These are phyloP conservation scores for Chloropicon primus DNA, from an alignment of 139 green algal species.

Conservation along the genomic window DNA sequence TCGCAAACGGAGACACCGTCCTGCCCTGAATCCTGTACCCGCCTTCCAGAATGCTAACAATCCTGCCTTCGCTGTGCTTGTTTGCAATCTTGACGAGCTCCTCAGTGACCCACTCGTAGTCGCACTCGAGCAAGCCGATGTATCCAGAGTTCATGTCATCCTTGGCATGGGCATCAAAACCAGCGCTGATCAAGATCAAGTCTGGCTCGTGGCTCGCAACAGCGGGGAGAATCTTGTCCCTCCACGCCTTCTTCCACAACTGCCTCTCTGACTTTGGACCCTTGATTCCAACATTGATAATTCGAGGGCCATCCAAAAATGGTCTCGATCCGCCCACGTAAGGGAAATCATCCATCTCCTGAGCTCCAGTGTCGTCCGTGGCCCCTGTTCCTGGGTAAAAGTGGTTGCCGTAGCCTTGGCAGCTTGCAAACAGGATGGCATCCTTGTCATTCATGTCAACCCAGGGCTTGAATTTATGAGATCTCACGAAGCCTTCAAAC, in stretches of 20 bases:
- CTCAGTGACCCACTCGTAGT: constrained; percentile 82
- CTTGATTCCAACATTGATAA: constrained; percentile 79
- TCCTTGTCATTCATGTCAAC: constrained; percentile 59
- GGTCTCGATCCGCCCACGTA: neutral
- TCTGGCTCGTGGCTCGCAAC: constrained; percentile 60
- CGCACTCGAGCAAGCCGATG: constrained; percentile 64
- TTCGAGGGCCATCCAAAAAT: constrained; percentile 32
- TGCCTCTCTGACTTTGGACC: constrained; percentile 16
- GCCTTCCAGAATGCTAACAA: constrained; percentile 77
- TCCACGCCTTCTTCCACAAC: constrained; percentile 66
- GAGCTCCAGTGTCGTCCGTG: constrained; percentile 45
- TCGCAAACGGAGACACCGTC: constrained; percentile 62
- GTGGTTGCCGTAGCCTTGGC: constrained; percentile 15
- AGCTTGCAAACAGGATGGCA: constrained; percentile 71
- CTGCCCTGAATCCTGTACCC: constrained; percentile 78
- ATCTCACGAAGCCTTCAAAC: constrained; percentile 35
- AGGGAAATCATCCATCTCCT: neutral
- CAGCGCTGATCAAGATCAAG: constrained; percentile 77
- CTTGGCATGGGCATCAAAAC: constrained; percentile 79
- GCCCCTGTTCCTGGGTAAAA: constrained; percentile 72
- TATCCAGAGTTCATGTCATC: constrained; percentile 73
- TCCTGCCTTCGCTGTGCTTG: constrained; percentile 57
- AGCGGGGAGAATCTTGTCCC: constrained; percentile 72
- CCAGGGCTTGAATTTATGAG: constrained; percentile 70
- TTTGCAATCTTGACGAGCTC: constrained; percentile 50